Evolutionary conservation across 768 basidiomycete genomes (phyloP), one percentile per base, ranked within the genome.

Genomic region (Phanerochaete carnosa): DNA sequence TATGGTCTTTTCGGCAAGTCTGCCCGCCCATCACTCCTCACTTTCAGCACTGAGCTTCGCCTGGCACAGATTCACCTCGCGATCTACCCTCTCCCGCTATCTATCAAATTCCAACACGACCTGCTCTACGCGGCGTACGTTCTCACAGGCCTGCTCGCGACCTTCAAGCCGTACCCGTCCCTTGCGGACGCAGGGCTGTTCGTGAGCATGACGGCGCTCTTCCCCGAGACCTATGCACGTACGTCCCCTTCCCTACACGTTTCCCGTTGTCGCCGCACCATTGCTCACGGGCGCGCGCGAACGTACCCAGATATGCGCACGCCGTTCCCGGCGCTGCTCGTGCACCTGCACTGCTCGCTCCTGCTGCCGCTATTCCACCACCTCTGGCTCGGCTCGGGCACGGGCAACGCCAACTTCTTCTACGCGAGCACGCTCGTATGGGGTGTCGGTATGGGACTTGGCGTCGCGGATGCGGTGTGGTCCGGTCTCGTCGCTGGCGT

Each of bases 351-450:
- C 68, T 87, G 95, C 2, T 80, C 87, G 1, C 79, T 94, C 22
- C 86, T 98, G 23, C 82, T 98, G 60, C 96, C 96, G 0, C 80
- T 97, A 30, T 95, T 98, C 73, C 87, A 96, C 68, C 83, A 92
- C 61, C 78, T 98, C 1, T 99, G 97, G 96, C 82, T 98, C 6
- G 80, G 79, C 9, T 89, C 94, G 59, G 95, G 94, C 1, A 92
- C 94, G 5, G 97, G 94, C 2, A 98, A 99, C 68, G 95, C 96
- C 49, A 98, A 98, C 72, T 99, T 99, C 75, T 98, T 92, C 76
- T 99, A 98, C 68, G 97, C 97, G 0, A 88, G 90, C 3, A 98
- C 95, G 1, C 79, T 98, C 62, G 96, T 99, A 16, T 94, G 95
- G 72, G 95, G 94, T 0, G 81, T 94, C 64, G 90, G 88, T 2